A percentile compares a stretch with the other conserved stretches of the same genome.
Conservation (phyloP, 164 flowering plant genomes). For the Annona cherimola region DNA sequence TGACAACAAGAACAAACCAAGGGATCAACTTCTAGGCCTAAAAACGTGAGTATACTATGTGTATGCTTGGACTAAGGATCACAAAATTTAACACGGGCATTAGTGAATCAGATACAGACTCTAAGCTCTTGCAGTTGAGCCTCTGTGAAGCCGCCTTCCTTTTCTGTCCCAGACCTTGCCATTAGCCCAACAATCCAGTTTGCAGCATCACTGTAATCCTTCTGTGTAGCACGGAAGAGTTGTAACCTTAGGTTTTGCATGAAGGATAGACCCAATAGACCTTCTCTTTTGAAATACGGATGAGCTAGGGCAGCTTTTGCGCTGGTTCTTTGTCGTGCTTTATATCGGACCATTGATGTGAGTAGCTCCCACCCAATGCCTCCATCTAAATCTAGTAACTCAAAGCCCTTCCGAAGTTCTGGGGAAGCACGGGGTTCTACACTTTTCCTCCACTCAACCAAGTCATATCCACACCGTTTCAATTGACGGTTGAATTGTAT, state of each 20-base stretch:
- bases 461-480: conserved; percentile 77
- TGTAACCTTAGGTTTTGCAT: conserved; percentile 78
- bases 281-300: conserved; percentile 88
- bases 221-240: conserved; percentile 75
- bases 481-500: conserved; percentile 95
- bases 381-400: conserved; percentile 81
- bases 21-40: background rate
- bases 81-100: too few species aligned
- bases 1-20: background rate
- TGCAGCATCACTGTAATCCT: conserved; percentile 82
- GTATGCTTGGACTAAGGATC: background rate
- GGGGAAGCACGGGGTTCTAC: conserved; percentile 79
- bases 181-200: conserved; percentile 69
- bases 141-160: conserved; percentile 93
- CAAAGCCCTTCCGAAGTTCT: conserved; percentile 82
- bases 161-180: conserved; percentile 91
- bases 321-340: conserved; percentile 82
- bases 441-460: conserved; percentile 67
- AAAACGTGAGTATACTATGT: background rate
- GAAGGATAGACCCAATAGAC: conserved; percentile 68
- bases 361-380: conserved; percentile 97
- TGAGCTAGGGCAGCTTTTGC: conserved; percentile 91
- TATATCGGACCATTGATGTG: conserved; percentile 88
- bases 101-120: conserved; percentile 31
- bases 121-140: conserved; percentile 80